Conservation (phyloP, 371 early-diverging fungal genomes). For the Rhizopus sp. region DNA sequence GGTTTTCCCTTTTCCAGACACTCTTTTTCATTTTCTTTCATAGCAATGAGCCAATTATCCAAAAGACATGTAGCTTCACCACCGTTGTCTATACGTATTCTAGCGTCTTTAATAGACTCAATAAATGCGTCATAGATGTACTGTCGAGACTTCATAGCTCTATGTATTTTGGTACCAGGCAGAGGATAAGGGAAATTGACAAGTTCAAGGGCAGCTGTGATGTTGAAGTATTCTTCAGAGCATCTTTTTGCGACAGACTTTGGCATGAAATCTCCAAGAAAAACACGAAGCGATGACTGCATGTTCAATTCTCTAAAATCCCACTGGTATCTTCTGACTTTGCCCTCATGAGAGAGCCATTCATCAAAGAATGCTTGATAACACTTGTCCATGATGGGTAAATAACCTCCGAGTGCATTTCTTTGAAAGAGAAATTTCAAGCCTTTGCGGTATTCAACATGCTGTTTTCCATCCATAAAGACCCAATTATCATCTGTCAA, state of each 20-base stretch:
- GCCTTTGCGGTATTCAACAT: slow-evolving; percentile 26
- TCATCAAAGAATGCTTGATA: slow-evolving; percentile 26
- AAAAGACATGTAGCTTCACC: slow-evolving; percentile 21
- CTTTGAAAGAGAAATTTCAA: slow-evolving; percentile 28
- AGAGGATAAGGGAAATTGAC: slow-evolving; percentile 39
- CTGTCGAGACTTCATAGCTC: slow-evolving; percentile 32
- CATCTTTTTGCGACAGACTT: slow-evolving; percentile 26
- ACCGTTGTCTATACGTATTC: slow-evolving; percentile 20
- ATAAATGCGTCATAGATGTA: slow-evolving; percentile 30
- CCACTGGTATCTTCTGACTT: slow-evolving; percentile 21
- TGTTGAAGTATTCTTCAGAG: slow-evolving; percentile 33
- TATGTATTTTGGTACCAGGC: slow-evolving; percentile 39
- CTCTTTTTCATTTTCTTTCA: slow-evolving; percentile 23
- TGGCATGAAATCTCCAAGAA: slow-evolving; percentile 33
- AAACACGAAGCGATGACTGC: slow-evolving; percentile 33
- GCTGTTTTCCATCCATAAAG: slow-evolving; percentile 29
- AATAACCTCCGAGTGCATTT: slow-evolving; percentile 24
- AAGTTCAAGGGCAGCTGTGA: slow-evolving; percentile 38
- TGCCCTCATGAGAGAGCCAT: slow-evolving; percentile 25
- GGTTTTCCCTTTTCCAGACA: slow-evolving; percentile 16
- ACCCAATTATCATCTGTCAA: slow-evolving; percentile 31
- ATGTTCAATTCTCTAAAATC: slow-evolving; percentile 29
- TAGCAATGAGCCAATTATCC: slow-evolving; percentile 25
- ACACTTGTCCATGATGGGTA: slow-evolving; percentile 20
- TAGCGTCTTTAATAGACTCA: slow-evolving; percentile 22